These are phyloP conservation scores for Agarophyton chilense DNA, from an alignment of 23 red algal species.

Conservation along the genomic window DNA sequence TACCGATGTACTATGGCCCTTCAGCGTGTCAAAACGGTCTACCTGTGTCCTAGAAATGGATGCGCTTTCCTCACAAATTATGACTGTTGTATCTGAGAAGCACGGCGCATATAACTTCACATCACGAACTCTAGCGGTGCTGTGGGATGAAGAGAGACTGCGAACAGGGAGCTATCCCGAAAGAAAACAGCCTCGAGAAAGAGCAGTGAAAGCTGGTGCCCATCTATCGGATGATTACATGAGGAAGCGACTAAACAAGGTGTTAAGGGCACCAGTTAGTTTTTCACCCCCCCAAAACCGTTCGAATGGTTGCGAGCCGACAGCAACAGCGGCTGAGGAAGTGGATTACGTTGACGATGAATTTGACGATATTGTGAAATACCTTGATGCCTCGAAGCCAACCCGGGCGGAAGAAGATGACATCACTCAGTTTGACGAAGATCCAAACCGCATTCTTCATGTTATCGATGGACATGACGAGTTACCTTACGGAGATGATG, in stretches of 20 bases:
- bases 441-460: not conserved
- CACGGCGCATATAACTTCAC: slow-evolving; percentile 13
- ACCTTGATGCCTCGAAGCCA: slow-evolving; percentile 23
- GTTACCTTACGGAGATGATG: slow-evolving; percentile 31
- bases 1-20: not conserved
- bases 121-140: slow-evolving; percentile 40
- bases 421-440: slow-evolving; percentile 32
- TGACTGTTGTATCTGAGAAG: slow-evolving; percentile 37
- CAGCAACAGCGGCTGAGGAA: not conserved
- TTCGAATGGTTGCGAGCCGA: not conserved
- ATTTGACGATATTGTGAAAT: slow-evolving; percentile 40
- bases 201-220: slow-evolving; percentile 42
- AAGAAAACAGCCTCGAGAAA: not conserved
- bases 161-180: slow-evolving; percentile 49
- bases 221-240: slow-evolving; percentile 46
- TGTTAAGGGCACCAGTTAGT: not conserved
- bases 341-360: slow-evolving; percentile 14
- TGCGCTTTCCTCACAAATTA: slow-evolving; percentile 48
- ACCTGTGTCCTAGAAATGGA: slow-evolving; percentile 73
- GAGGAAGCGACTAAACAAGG: slow-evolving; percentile 14
- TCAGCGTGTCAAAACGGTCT: slow-evolving; percentile 49
- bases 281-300: not conserved
- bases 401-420: slow-evolving; percentile 36
- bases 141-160: slow-evolving; percentile 80
- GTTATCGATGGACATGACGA: slow-evolving; percentile 24